These are phyloP conservation scores for Xylaria sp. DNA, from an alignment of 2,329 filamentous ascomycete species.

Conservation along the genomic window DNA sequence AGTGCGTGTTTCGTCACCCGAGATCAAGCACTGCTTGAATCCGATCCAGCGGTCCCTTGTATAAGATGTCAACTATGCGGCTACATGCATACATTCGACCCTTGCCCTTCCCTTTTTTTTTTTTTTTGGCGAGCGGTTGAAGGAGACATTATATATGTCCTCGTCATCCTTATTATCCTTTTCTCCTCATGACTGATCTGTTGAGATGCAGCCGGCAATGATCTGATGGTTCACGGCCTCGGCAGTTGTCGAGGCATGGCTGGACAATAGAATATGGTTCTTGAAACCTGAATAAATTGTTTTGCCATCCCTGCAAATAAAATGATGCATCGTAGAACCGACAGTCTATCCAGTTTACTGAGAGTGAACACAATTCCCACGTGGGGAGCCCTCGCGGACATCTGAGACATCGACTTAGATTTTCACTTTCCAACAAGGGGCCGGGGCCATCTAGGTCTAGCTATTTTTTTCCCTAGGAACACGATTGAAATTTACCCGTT, in stretches of 20 bases:
- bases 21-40: conserved; percentile 43
- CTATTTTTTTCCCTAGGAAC: too few species aligned
- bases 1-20: conserved; percentile 31
- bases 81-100: conserved; percentile 43
- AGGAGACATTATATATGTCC: neutral
- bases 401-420: conserved; percentile 45
- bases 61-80: conserved; percentile 37
- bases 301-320: neutral
- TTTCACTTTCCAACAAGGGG: conserved; percentile 14
- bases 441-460: conserved; percentile 6
- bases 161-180: neutral
- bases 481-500: too few species aligned
- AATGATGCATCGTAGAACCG: conserved; percentile 12
- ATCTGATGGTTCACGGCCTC: conserved; percentile 32
- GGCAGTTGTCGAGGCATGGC: conserved; percentile 26
- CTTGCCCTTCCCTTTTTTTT: conserved; percentile 34
- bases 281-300: conserved; percentile 6
- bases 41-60: conserved; percentile 44
- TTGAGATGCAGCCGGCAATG: conserved; percentile 23
- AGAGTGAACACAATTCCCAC: conserved; percentile 44
- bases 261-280: neutral
- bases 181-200: conserved; percentile 15
- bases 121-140: conserved; percentile 17
- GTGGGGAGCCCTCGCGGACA: conserved; percentile 45
- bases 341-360: conserved; percentile 20